Percentiles rank a stretch among this genome's conserved stretches.
Evolutionary conservation across 441 rosid species (phyloP).

Genomic region (Arabidopsis lyrata): DNA sequence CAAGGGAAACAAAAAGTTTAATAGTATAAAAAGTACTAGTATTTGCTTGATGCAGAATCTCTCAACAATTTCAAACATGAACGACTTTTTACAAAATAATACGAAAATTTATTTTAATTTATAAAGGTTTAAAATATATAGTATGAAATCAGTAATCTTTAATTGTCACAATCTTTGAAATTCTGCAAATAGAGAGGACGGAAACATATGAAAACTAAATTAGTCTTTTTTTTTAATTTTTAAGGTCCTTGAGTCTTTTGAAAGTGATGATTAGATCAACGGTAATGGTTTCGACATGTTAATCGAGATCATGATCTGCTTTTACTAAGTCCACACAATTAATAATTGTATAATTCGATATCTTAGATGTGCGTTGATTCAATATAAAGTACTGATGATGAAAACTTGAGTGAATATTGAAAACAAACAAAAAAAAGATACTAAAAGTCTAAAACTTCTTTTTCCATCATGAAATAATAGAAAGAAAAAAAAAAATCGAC

Average conservation of each 20-base stretch:
- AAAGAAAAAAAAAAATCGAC: neutral
- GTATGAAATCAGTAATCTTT: neutral
- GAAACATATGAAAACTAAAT: neutral
- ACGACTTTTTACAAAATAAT: slow-evolving; percentile 11
- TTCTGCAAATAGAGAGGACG: neutral
- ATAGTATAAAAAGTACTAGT: neutral
- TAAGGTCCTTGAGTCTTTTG: neutral
- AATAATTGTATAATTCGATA: neutral
- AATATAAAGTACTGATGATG: neutral
- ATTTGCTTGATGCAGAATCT: neutral
- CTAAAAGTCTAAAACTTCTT: neutral
- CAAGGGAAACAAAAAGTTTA: neutral
- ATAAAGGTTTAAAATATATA: too few species aligned
- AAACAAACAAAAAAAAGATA: neutral
- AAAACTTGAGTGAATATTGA: neutral
- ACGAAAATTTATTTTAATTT: neutral
- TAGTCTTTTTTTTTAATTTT: too few species aligned
- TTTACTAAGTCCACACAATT: neutral
- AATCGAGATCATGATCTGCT: neutral
- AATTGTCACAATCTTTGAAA: slow-evolving; percentile 7
- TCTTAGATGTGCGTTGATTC: neutral
- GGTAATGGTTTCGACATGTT: neutral
- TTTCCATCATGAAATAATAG: neutral
- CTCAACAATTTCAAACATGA: slow-evolving; percentile 22
- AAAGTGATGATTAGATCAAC: neutral